A percentile compares a stretch with the other conserved stretches of the same genome.
Evolutionary conservation across 345 rosid genomes (phyloP).

Genomic region (Brassica nigra): DNA sequence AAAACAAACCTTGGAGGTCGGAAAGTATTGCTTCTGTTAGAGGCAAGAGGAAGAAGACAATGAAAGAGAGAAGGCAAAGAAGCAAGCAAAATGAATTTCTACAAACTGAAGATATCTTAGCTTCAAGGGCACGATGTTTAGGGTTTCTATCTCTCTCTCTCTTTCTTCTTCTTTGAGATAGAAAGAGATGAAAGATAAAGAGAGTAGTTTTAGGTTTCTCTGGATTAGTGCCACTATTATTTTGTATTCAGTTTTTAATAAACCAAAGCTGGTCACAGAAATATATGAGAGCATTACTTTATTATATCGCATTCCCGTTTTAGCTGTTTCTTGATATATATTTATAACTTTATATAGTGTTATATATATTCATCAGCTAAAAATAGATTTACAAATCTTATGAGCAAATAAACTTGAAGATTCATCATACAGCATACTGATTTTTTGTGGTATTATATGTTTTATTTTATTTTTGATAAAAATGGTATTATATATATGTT

Average conservation of each 20-base stretch:
- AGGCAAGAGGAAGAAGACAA: constrained; percentile 52
- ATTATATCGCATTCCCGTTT: constrained; percentile 2
- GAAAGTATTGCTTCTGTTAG: constrained; percentile 37
- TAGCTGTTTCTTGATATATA: neutral
- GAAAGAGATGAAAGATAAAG: constrained; percentile 16
- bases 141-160: constrained; percentile 42
- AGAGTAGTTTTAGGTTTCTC: constrained; percentile 21
- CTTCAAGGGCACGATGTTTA: constrained; percentile 69
- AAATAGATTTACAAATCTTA: too few relatives aligned
- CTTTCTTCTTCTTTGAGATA: constrained; percentile 42
- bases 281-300: constrained; percentile 40
- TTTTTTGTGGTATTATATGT: neutral
- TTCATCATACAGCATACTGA: neutral
- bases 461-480: neutral
- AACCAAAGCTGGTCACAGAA: constrained; percentile 56
- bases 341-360: neutral
- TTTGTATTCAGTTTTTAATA: constrained; percentile 28
- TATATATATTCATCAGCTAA: constrained; percentile 2
- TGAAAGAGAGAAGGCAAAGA: constrained; percentile 35
- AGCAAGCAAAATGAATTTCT: constrained; percentile 39
- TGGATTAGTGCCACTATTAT: constrained; percentile 51
- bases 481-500: neutral
- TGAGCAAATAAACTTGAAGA: constrained; percentile 2
- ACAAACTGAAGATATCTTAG: constrained; percentile 47
- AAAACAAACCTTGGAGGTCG: constrained; percentile 50